A percentile compares a stretch with the other conserved stretches of the same genome.
These are phyloP conservation scores for Penicillium brevicompactum DNA, from an alignment of 2,329 filamentous ascomycete genomes.

Conservation along the genomic window DNA sequence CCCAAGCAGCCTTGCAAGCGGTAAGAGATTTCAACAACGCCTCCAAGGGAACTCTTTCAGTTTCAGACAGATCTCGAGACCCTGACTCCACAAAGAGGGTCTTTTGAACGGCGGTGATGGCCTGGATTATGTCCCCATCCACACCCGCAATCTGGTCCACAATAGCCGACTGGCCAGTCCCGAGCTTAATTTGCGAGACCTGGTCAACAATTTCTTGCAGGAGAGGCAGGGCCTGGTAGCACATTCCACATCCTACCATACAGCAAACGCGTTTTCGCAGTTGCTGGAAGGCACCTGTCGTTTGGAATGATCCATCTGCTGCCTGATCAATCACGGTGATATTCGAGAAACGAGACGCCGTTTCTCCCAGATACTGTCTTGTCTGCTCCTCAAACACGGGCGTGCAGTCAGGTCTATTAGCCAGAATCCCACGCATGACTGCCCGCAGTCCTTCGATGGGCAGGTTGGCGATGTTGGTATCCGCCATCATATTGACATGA, in stretches of 20 bases:
- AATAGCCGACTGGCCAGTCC: not conserved
- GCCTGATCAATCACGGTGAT: not conserved
- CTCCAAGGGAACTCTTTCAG: conserved; percentile 4
- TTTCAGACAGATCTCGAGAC: conserved; percentile 14
- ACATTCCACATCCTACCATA: conserved; percentile 36
- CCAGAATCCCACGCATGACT: conserved; percentile 32
- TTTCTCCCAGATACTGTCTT: conserved; percentile 27
- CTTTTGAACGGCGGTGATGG: conserved; percentile 41
- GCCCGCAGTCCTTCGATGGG: conserved; percentile 43
- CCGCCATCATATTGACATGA: conserved; percentile 53
- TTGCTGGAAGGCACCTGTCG: not conserved
- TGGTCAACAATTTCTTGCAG: not conserved
- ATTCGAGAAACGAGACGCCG: conserved; percentile 21
- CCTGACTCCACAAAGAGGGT: conserved; percentile 24
- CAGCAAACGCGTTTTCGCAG: conserved; percentile 25
- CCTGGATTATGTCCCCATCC: conserved; percentile 42
- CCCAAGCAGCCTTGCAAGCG: conserved; percentile 2
- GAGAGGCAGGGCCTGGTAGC: conserved; percentile 32
- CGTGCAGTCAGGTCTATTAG: conserved; percentile 28
- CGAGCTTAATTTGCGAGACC: not conserved
- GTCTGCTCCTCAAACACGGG: conserved; percentile 36
- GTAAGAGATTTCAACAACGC: conserved; percentile 1
- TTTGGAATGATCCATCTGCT: not conserved
- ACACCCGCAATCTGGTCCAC: conserved; percentile 29
- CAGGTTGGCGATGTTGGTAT: conserved; percentile 49